phyloP scores from a whole-genome alignment of 768 basidiomycete genomes.

The Trametes punicea region DNA sequence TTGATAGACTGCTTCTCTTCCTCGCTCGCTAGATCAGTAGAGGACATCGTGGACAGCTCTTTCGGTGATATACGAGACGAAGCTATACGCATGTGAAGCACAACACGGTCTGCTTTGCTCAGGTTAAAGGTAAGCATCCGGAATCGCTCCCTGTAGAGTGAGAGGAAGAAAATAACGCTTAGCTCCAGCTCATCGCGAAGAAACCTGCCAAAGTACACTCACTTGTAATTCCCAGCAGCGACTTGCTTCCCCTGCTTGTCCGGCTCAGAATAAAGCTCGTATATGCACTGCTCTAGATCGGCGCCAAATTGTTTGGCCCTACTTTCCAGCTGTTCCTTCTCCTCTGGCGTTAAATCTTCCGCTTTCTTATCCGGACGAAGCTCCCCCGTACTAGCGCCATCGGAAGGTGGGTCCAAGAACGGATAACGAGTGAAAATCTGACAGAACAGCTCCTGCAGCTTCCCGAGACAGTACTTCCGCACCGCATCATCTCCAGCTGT shows the following conservation, averaged over 20 bases:
- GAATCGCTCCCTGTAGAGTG: constrained; percentile 70
- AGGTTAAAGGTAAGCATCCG: constrained; percentile 88
- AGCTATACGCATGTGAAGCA: constrained; percentile 77
- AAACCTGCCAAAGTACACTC: constrained; percentile 31
- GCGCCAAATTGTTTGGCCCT: constrained; percentile 62
- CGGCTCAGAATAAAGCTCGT: constrained; percentile 70
- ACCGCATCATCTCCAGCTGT: constrained; percentile 60
- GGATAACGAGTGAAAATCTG: constrained; percentile 74
- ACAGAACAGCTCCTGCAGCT: constrained; percentile 67
- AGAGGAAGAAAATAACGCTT: too few relatives aligned
- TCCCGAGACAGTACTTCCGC: constrained; percentile 76
- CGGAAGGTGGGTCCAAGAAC: constrained; percentile 37
- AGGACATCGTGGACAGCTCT: constrained; percentile 80
- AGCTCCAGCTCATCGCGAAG: too few relatives aligned
- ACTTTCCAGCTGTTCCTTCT: constrained; percentile 51
- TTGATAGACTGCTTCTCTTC: constrained; percentile 81
- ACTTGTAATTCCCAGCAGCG: constrained; percentile 83
- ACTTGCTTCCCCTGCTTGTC: constrained; percentile 65
- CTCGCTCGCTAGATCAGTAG: constrained; percentile 86
- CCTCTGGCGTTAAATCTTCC: constrained; percentile 58
- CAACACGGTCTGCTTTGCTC: constrained; percentile 74
- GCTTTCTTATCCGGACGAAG: constrained; percentile 39
- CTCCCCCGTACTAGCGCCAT: constrained; percentile 20
- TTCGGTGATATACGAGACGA: constrained; percentile 60
- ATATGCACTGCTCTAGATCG: constrained; percentile 74